Conservation (phyloP, 2,329 filamentous ascomycete species). For the Hypoxylon sp. region DNA sequence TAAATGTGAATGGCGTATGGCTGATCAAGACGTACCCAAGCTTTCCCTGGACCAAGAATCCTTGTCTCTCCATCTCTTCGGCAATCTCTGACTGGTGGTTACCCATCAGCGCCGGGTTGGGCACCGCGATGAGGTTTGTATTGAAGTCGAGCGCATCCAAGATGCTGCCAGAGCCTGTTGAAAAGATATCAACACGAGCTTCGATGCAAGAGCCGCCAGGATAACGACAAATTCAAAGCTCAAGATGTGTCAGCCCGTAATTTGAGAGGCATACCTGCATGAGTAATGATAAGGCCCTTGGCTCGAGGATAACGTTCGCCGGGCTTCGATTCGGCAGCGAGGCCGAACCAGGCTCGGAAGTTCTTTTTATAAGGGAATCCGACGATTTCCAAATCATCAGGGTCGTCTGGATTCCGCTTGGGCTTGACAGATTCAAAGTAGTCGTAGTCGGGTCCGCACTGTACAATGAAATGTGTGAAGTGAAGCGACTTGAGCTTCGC, state of each 20-base stretch:
- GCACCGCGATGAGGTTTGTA: slow-evolving; percentile 87
- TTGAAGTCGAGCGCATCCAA: slow-evolving; percentile 83
- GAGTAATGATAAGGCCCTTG: slow-evolving; percentile 85
- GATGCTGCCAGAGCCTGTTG: slow-evolving; percentile 87
- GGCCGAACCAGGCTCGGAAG: slow-evolving; percentile 71
- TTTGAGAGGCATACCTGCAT: slow-evolving; percentile 77
- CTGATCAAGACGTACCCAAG: slow-evolving; percentile 68
- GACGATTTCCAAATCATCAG: slow-evolving; percentile 65
- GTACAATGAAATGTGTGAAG: slow-evolving; percentile 82
- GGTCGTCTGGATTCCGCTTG: slow-evolving; percentile 42
- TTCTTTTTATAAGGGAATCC: slow-evolving; percentile 79
- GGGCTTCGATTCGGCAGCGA: slow-evolving; percentile 59
- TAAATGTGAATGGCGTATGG: neutral
- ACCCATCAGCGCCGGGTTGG: slow-evolving; percentile 84
- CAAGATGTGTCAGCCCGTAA: neutral
- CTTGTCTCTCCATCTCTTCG: slow-evolving; percentile 78
- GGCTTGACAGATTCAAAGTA: slow-evolving; percentile 63
- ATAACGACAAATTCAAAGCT: neutral
- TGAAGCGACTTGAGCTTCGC: slow-evolving; percentile 68
- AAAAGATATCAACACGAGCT: slow-evolving; percentile 14
- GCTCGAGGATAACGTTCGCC: slow-evolving; percentile 59
- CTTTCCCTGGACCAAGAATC: slow-evolving; percentile 81
- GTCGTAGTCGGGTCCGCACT: slow-evolving; percentile 81
- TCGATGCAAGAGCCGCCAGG: neutral
- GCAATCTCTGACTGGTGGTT: slow-evolving; percentile 95